A percentile compares a stretch with the other conserved stretches of the same genome.
Evolutionary conservation across 2,329 filamentous ascomycete genomes (phyloP).

Genomic region (Ophiosphaerella narmari): DNA sequence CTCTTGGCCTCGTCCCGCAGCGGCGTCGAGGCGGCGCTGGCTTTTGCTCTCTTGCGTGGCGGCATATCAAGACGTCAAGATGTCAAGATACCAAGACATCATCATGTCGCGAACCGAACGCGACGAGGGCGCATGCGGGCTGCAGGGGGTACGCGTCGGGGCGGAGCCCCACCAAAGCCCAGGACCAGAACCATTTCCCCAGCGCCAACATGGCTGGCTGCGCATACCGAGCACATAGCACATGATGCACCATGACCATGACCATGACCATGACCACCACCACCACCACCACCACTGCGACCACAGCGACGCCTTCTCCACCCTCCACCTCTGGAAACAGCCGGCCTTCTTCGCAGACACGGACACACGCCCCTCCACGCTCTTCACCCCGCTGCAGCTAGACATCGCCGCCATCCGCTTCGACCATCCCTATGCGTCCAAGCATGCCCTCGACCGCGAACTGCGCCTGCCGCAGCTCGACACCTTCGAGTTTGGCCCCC

Average conservation of each 20-base stretch:
- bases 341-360: conserved; percentile 52
- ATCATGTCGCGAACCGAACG: conserved; percentile 8
- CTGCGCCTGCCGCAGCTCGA: conserved; percentile 47
- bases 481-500: conserved; percentile 46
- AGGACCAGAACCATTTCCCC: too few relatives aligned
- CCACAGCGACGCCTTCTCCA: conserved; percentile 63
- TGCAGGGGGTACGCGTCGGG: conserved; percentile 31
- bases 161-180: conserved; percentile 16
- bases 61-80: conserved; percentile 60
- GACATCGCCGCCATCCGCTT: conserved; percentile 44
- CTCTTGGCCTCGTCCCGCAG: conserved; percentile 45
- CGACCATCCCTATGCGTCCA: conserved; percentile 48
- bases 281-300: too few relatives aligned
- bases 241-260: too few relatives aligned
- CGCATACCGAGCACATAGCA: conserved; percentile 25
- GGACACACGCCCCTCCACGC: conserved; percentile 26
- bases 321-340: conserved; percentile 64
- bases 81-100: neutral
- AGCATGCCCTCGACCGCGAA: conserved; percentile 38
- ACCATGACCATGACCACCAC: too few relatives aligned
- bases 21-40: conserved; percentile 63
- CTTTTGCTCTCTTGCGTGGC: conserved; percentile 69
- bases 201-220: conserved; percentile 21
- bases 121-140: conserved; percentile 11
- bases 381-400: conserved; percentile 42